phyloP scores from a whole-genome alignment of 139 green algal genomes.

The Chlamydomonas eustigma region DNA sequence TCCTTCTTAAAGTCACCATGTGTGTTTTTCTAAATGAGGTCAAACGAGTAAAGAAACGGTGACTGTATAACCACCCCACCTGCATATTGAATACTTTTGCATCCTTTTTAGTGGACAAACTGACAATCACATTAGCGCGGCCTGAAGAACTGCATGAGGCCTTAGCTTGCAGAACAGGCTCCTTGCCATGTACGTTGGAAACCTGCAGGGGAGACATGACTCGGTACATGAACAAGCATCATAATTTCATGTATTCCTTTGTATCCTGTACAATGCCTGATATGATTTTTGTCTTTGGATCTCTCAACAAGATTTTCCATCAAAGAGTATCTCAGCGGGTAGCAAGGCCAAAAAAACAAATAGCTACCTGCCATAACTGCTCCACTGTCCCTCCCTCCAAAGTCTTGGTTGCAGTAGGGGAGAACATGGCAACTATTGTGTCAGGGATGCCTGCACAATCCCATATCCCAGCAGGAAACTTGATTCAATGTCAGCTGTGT shows the following conservation, averaged over 20 bases:
- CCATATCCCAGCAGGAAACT: not conserved
- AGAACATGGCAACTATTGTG: slow-evolving; percentile 22
- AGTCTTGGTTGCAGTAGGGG: slow-evolving; percentile 2
- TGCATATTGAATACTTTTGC: slow-evolving; percentile 27
- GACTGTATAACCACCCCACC: too few relatives aligned
- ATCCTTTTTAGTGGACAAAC: slow-evolving; percentile 39
- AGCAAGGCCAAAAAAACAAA: too few relatives aligned
- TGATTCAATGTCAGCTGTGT: too few relatives aligned
- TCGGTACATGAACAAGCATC: too few relatives aligned
- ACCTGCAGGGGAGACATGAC: too few relatives aligned
- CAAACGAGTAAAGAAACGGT: too few relatives aligned
- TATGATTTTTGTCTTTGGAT: too few relatives aligned
- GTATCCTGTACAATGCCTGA: too few relatives aligned
- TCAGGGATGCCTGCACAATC: slow-evolving; percentile 21
- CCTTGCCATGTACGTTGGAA: slow-evolving; percentile 23
- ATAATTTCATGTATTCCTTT: not conserved
- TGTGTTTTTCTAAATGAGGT: too few relatives aligned
- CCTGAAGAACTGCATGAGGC: not conserved
- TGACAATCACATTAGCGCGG: slow-evolving; percentile 19
- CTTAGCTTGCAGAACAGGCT: slow-evolving; percentile 5
- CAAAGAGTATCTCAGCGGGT: too few relatives aligned
- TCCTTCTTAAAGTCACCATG: too few relatives aligned
- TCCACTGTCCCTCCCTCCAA: slow-evolving; percentile 6
- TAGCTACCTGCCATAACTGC: slow-evolving; percentile 26
- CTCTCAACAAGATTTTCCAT: too few relatives aligned